Conservation (phyloP, 202 grass and related monocot genomes). For the Musa balbisiana region DNA sequence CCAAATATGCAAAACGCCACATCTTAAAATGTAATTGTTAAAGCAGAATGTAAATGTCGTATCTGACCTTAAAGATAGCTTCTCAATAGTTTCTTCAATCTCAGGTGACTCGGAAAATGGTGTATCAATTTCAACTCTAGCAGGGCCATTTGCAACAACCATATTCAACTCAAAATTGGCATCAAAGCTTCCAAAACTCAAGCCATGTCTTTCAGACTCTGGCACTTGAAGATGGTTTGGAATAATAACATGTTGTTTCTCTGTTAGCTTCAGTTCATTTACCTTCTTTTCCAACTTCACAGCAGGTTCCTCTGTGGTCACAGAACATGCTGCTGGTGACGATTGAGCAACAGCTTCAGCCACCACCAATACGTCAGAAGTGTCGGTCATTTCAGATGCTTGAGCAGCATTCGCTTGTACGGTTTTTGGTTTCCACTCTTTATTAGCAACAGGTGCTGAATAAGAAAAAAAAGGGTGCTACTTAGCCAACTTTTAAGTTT, state of each 20-base stretch:
- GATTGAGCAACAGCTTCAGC: constrained; percentile 33
- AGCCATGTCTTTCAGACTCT: constrained; percentile 65
- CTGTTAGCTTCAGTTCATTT: constrained; percentile 31
- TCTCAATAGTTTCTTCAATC: constrained; percentile 38
- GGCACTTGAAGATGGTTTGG: constrained; percentile 83
- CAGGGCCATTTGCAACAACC: constrained; percentile 30
- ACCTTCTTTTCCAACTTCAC: constrained; percentile 37
- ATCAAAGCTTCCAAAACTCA: constrained; percentile 87
- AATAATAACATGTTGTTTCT: constrained; percentile 80
- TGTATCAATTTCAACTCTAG: constrained; percentile 28
- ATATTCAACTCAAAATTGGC: constrained; percentile 36
- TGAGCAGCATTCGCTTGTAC: constrained; percentile 38
- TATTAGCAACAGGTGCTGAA: constrained; percentile 51
- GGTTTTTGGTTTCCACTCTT: constrained; percentile 95
- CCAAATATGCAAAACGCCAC: neutral
- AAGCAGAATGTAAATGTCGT: constrained; percentile 1
- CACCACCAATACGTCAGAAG: constrained; percentile 19
- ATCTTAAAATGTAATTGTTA: neutral
- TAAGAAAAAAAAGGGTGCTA: neutral
- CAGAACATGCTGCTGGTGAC: constrained; percentile 23
- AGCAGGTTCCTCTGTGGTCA: constrained; percentile 20
- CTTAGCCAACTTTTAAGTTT: neutral
- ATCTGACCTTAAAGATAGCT: constrained; percentile 40
- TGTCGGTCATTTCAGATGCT: constrained; percentile 8
- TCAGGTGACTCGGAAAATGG: constrained; percentile 27